Evolutionary conservation across 345 rosid species (phyloP), one percentile per base, ranked within the genome.

Genomic region (Carallia pectinifolia): DNA sequence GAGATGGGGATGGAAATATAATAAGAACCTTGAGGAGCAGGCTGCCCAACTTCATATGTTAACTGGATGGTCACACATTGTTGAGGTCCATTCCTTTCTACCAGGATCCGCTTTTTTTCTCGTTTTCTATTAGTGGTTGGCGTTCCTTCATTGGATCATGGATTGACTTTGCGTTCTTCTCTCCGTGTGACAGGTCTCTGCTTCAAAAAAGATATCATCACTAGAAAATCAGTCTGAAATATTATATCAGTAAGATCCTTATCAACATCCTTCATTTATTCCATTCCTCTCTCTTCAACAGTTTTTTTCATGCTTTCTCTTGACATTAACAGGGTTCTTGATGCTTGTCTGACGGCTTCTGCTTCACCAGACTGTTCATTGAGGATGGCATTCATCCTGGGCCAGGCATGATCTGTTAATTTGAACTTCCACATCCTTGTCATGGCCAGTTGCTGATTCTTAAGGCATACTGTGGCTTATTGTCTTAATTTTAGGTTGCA

Each of bases 31-130:
- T 58, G 97, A 94, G 83, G 98, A 94, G 77, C 96, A 90, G 80
- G 96, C 97, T 74, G 97, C 95, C 72, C 97, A 94, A 75, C 98
- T 94, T 81, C 98, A 94, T 75, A 91, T 90, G 97, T 84, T 94
- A 82, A 82, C 92, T 73, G 98, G 91, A 65, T 94, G 98, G 97
- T 86, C 97, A 72, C 98, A 90, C 67, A 81, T 91, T 74, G 95
- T 84, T 68, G 97, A 94, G 98, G 98, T 93, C 63, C 34, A 52
- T 67, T 50, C 64, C 77, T 71, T 61, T 76, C 44, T 68, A 70
- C 13, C 56, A 38, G 34, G 9, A 44, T 56, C 23, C 15, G 0
- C 58, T 17, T 47, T 0, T 27, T 2, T 56, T 56, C 60, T 56
- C 15, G 9, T 27, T 55, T 30, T 56, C 60, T 56, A 30, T 10